These are phyloP conservation scores for Aegilops tauschii DNA, from an alignment of 176 grass and related monocot species.

Conservation along the genomic window DNA sequence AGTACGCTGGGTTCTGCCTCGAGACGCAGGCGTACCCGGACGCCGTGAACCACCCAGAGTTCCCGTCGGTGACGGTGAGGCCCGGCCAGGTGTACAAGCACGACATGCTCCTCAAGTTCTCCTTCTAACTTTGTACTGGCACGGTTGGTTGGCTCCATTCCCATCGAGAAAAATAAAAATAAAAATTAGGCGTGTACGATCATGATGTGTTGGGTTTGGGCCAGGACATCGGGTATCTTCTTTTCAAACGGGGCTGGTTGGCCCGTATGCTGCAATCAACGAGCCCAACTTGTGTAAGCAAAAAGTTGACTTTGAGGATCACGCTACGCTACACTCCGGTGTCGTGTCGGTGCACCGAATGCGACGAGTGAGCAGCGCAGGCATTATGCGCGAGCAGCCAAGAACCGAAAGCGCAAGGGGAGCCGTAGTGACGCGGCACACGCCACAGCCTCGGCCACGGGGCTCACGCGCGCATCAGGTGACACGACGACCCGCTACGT, in stretches of 20 bases:
- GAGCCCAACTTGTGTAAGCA: too few species aligned
- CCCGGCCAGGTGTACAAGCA: constrained; percentile 64
- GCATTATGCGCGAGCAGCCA: background rate
- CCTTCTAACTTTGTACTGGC: constrained; percentile 18
- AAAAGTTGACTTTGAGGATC: background rate
- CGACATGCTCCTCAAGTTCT: constrained; percentile 72
- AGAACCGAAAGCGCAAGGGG: background rate
- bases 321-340: background rate
- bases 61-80: constrained; percentile 63
- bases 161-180: too few species aligned
- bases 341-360: background rate
- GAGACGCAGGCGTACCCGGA: constrained; percentile 82
- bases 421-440: background rate
- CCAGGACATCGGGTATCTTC: too few species aligned
- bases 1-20: constrained; percentile 44
- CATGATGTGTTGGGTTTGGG: too few species aligned
- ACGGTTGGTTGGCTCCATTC: too few species aligned
- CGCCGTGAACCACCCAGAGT: constrained; percentile 81
- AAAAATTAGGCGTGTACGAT: too few species aligned
- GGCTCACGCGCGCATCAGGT: background rate
- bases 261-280: too few species aligned
- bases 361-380: background rate
- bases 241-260: too few species aligned
- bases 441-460: background rate
- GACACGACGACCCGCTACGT: background rate